These are phyloP conservation scores for Coemansia sp. DNA, from an alignment of 192 early-diverging fungal genomes.

Conservation along the genomic window DNA sequence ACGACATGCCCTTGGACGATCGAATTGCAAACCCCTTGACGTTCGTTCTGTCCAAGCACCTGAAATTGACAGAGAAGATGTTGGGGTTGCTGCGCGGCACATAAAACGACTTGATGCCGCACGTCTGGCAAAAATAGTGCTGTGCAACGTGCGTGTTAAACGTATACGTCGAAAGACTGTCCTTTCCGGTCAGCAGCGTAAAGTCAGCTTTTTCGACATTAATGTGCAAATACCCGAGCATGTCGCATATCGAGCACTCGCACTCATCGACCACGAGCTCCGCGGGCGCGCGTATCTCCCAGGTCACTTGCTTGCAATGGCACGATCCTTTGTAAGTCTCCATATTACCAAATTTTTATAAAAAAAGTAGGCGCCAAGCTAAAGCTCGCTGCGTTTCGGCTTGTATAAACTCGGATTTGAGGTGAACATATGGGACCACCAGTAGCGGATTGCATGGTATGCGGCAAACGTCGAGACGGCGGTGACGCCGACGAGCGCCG, in stretches of 20 bases:
- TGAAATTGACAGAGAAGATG: constrained; percentile 47
- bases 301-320: constrained; percentile 41
- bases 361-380: no score
- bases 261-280: constrained; percentile 40
- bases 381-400: neutral
- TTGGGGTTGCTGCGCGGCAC: constrained; percentile 57
- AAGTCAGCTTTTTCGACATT: constrained; percentile 39
- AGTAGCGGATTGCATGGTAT: constrained; percentile 45
- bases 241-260: constrained; percentile 44
- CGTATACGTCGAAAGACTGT: constrained; percentile 51
- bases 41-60: constrained; percentile 40
- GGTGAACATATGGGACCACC: constrained; percentile 22
- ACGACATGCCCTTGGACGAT: constrained; percentile 47
- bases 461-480: constrained; percentile 44
- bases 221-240: constrained; percentile 46
- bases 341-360: no score
- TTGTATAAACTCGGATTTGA: neutral
- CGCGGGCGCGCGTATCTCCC: constrained; percentile 41
- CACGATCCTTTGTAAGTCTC: constrained; percentile 36
- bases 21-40: constrained; percentile 20
- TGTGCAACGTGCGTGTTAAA: constrained; percentile 54
- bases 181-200: constrained; percentile 26
- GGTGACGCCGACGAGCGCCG: constrained; percentile 42
- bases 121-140: constrained; percentile 56
- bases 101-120: constrained; percentile 53